Conservation (phyloP, 768 basidiomycete genomes). For the Boletus vermiculosoides region DNA sequence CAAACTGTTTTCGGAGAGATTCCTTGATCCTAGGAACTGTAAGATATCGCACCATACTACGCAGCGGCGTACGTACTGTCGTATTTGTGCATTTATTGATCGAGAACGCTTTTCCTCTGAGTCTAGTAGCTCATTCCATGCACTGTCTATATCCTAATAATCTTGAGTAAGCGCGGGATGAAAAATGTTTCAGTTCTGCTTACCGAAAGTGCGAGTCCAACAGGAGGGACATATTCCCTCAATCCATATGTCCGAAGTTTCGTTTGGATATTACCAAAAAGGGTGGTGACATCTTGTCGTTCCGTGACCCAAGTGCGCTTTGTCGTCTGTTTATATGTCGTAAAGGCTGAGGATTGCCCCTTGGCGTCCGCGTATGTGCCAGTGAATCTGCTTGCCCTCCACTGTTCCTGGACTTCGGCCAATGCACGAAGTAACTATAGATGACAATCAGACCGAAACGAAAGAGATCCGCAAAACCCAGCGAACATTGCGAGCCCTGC, state of each 20-base stretch:
- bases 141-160: slow-evolving; percentile 63
- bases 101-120: slow-evolving; percentile 78
- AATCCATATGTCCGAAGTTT: slow-evolving; percentile 90
- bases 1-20: slow-evolving; percentile 70
- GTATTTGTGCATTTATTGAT: slow-evolving; percentile 85
- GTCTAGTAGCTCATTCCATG: slow-evolving; percentile 70
- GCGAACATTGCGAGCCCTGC: slow-evolving; percentile 69
- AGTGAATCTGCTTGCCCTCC: slow-evolving; percentile 63
- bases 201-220: slow-evolving; percentile 62
- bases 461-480: background rate
- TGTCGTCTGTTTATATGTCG: slow-evolving; percentile 77
- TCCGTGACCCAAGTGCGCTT: slow-evolving; percentile 90
- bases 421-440: slow-evolving; percentile 65
- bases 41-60: background rate
- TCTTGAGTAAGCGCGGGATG: slow-evolving; percentile 9
- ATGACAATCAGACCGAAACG: slow-evolving; percentile 7
- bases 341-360: slow-evolving; percentile 67
- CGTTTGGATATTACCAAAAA: slow-evolving; percentile 92
- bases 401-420: slow-evolving; percentile 61
- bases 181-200: slow-evolving; percentile 16
- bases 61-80: slow-evolving; percentile 59
- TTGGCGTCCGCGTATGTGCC: slow-evolving; percentile 84
- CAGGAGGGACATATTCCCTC: slow-evolving; percentile 76
- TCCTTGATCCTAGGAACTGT: slow-evolving; percentile 69
- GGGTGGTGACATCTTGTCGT: slow-evolving; percentile 79